Base-by-base conservation (phyloP, 257 asterid genomes). In the Galeopsis tetrahit region DNA sequence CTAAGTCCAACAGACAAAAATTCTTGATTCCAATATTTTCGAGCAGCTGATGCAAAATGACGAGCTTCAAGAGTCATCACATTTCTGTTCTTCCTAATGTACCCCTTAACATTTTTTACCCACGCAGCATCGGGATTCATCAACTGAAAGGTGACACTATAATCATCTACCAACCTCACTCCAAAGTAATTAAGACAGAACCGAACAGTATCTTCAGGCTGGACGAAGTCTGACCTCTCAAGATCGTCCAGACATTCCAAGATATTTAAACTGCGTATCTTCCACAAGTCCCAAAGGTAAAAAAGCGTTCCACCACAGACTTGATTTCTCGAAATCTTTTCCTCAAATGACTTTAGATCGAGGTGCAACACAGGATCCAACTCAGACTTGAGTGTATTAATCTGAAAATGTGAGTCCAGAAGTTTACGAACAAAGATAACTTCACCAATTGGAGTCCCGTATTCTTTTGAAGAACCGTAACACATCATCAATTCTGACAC, bases 161-260 rank as follows among this genome's bases (percentile, higher is more conserved):
- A 2, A 55, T 73, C 44, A 55, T 78, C 59, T 0, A 49, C 6
- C 8, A 64, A 69, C 77, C 83, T 82, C 73, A 86, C 83, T 10
- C 96, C 96, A 69, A 88, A 88, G 77, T 80, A 88, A 38, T 63
- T 65, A 66, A 80, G 58, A 72, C 87, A 83, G 72, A 86, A 80
- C 15, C 73, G 72, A 2, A 55, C 73, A 3, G 36, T 48, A 42
- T 44, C 75, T 15, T 43, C 69, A 21, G 52, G 49, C 42, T 61
- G 2, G 6, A 70, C 9, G 28, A 63, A 57, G 14, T 77, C 57
- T 32, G 57, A 43, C 10, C 17, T 6, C 10, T 70, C 82, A 8
- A 90, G 71, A 63, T 60, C 65, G 15, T 74, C 75, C 0, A 86
- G 78, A 56, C 83, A 83, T 11, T 79, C 80, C 13, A 81, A 43